Base-by-base conservation (phyloP, 345 rosid species). In the Lepidium sativum region DNA sequence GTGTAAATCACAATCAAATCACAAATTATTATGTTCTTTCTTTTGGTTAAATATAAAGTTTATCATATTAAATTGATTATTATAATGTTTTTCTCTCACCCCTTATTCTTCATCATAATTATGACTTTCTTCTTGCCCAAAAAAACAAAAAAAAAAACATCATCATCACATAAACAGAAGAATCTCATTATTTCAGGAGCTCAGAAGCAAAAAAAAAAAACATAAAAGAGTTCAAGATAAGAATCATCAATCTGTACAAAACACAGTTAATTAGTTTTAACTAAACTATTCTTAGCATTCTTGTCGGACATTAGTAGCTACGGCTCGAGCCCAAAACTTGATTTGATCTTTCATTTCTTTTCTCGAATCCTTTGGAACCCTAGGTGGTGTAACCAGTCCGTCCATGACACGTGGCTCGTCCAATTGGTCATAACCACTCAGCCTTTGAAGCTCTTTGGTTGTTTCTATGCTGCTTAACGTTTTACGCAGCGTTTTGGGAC, bases 311-410 rank as follows among this genome's bases (percentile, higher is more conserved):
- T 86, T 82, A 41, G 71, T 81, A 8, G 92, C 92, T 31, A 84
- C 89, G 11, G 86, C 81, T 69, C 87, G 74, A 9, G 89, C 92
- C 89, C 92, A 86, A 14, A 77, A 82, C 81, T 81, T 86, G 82
- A 86, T 75, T 29, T 81, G 83, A 45, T 77, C 75, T 25, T 86
- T 82, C 82, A 82, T 79, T 9, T 79, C 86, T 63, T 74, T 57
- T 16, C 83, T 54, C 9, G 89, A 69, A 54, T 70, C 76, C 47
- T 73, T 79, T 16, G 72, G 38, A 21, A 27, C 80, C 71, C 70
- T 79, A 40, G 69, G 84, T n/a, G 50, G 79, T 63, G 61, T 72
- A 41, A 62, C 49, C 63, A 57, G 33, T 61, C 43, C 72, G 40
- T 5, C 17, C 23, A 2, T 16, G 7, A 75, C 87, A 80, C 70